Conservation (phyloP, 169 alveolate species). For the Cryptosporidium sp. region DNA sequence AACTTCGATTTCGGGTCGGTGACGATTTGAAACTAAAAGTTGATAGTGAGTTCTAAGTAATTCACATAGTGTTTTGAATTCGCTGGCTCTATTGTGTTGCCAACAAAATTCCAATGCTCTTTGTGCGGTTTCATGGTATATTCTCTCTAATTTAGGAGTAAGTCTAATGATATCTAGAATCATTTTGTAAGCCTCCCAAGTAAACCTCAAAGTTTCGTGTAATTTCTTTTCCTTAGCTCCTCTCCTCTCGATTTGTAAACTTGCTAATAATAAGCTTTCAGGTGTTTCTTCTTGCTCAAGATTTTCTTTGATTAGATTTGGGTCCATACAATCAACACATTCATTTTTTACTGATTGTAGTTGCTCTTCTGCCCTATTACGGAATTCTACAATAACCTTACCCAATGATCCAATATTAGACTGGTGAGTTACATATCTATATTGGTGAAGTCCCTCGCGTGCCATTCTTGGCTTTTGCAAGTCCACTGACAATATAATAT, state of each 20-base stretch:
- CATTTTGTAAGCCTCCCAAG: constrained; percentile 95
- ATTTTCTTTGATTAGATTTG: constrained; percentile 49
- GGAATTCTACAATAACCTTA: constrained; percentile 89
- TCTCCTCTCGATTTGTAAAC: constrained; percentile 86
- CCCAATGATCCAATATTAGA: constrained; percentile 91
- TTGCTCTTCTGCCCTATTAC: constrained; percentile 89
- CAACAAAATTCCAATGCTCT: constrained; percentile 93
- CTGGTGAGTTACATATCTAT: constrained; percentile 89
- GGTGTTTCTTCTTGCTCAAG: constrained; percentile 85
- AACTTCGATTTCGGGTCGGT: constrained; percentile 83
- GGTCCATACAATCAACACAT: constrained; percentile 73
- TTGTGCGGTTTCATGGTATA: constrained; percentile 94
- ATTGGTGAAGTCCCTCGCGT: constrained; percentile 92
- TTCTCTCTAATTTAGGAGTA: constrained; percentile 93
- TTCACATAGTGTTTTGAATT: constrained; percentile 94
- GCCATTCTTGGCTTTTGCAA: constrained; percentile 89
- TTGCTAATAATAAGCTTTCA: constrained; percentile 85
- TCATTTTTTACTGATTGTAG: constrained; percentile 84
- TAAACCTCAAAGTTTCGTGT: constrained; percentile 88
- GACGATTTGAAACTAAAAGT: constrained; percentile 79
- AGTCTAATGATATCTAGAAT: constrained; percentile 93
- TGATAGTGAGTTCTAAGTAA: constrained; percentile 91
- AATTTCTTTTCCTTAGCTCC: constrained; percentile 84
- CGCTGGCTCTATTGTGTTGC: constrained; percentile 91
- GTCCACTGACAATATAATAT: constrained; percentile 89